These are phyloP conservation scores for Diaporthe eres DNA, from an alignment of 2,329 filamentous ascomycete species.

Conservation along the genomic window DNA sequence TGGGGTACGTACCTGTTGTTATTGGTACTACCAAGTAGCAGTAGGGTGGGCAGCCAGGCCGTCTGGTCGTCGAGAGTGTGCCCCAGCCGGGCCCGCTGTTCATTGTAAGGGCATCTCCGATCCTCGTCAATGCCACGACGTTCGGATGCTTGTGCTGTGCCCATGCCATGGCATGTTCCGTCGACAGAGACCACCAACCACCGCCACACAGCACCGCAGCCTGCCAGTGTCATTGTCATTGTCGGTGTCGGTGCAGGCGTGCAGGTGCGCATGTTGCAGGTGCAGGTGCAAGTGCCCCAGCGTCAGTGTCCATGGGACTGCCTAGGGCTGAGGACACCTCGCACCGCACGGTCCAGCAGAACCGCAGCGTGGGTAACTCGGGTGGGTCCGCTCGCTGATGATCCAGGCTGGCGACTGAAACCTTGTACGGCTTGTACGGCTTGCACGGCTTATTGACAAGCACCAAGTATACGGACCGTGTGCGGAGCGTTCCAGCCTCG, in stretches of 20 bases:
- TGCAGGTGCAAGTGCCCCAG: background rate
- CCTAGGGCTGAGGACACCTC: slow-evolving; percentile 36
- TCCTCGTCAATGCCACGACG: background rate
- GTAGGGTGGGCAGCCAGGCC: background rate
- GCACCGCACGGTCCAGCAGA: slow-evolving; percentile 39
- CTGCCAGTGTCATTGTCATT: background rate
- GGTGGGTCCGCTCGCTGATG: slow-evolving; percentile 30
- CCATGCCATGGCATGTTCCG: slow-evolving; percentile 14
- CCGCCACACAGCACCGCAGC: background rate
- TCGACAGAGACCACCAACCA: background rate
- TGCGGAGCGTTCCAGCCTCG: slow-evolving; percentile 10
- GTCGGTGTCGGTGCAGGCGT: background rate
- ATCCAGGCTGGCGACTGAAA: slow-evolving; percentile 27
- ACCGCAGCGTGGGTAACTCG: slow-evolving; percentile 39
- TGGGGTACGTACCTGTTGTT: background rate
- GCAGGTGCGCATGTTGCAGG: background rate
- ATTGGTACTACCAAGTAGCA: too few relatives aligned
- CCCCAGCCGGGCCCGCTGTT: slow-evolving; percentile 17
- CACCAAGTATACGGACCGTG: slow-evolving; percentile 12
- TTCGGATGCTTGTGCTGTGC: background rate
- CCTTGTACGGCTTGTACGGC: slow-evolving; percentile 25
- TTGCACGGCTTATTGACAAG: slow-evolving; percentile 16
- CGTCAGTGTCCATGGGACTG: background rate
- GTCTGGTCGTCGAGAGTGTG: background rate
- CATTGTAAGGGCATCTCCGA: slow-evolving; percentile 14